These are phyloP conservation scores for Somion occarium DNA, from an alignment of 1,284 basidiomycete genomes.

Conservation along the genomic window DNA sequence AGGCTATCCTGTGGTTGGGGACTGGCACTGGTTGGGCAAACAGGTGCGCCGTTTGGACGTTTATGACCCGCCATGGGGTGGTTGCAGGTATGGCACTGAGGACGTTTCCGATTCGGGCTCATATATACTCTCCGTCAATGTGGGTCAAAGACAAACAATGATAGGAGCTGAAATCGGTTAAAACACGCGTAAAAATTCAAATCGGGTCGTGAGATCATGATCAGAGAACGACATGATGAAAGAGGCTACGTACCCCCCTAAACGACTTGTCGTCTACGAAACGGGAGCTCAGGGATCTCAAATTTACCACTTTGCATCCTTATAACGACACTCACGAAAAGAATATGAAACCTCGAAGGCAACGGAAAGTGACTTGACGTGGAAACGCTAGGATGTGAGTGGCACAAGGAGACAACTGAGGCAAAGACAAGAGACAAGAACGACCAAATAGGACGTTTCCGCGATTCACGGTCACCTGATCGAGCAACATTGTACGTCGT, in stretches of 20 bases:
- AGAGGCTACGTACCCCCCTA: not conserved
- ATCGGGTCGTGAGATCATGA: not conserved
- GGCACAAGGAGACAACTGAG: not conserved
- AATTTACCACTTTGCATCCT: not conserved
- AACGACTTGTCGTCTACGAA: not conserved
- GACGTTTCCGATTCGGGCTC: conserved; percentile 21
- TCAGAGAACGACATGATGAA: not conserved
- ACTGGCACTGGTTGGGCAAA: conserved; percentile 19
- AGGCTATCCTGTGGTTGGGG: not conserved
- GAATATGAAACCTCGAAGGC: not conserved
- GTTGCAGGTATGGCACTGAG: conserved; percentile 25
- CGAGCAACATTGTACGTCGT: not conserved
- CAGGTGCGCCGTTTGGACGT: conserved; percentile 22
- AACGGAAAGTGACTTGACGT: not conserved
- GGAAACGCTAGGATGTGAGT: not conserved
- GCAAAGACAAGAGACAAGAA: not conserved
- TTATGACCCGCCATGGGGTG: conserved; percentile 28
- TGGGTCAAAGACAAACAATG: not conserved
- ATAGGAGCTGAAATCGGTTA: not conserved
- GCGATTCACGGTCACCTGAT: not conserved
- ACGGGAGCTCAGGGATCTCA: not conserved
- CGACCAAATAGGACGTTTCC: not conserved
- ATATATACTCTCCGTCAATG: conserved; percentile 1
- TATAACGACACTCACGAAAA: not conserved
- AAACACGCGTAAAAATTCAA: not conserved